These are phyloP conservation scores for Aspergillus homomorphus DNA, from an alignment of 495 filamentous ascomycete species.

Conservation along the genomic window DNA sequence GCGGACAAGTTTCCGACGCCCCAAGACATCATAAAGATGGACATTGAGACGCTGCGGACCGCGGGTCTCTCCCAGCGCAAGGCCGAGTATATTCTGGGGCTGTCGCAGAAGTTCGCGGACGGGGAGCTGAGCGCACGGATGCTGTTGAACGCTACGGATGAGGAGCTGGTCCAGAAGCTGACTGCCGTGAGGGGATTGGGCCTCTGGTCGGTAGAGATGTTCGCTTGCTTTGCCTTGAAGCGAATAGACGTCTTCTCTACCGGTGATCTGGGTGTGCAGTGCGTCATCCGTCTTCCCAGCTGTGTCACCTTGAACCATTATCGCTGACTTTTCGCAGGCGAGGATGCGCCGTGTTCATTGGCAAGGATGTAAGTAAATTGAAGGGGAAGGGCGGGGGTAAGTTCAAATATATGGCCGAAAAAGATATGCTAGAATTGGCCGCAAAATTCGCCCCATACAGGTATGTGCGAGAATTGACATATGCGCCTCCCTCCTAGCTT, in stretches of 20 bases:
- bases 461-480: slow-evolving; percentile 40
- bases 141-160: slow-evolving; percentile 74
- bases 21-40: slow-evolving; percentile 57
- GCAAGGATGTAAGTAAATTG: slow-evolving; percentile 76
- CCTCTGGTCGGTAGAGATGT: slow-evolving; percentile 95
- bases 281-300: slow-evolving; percentile 25
- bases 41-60: slow-evolving; percentile 65
- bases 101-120: slow-evolving; percentile 74
- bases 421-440: slow-evolving; percentile 82
- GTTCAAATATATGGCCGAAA: slow-evolving; percentile 95
- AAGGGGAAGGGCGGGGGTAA: slow-evolving; percentile 82
- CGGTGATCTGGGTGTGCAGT: slow-evolving; percentile 92
- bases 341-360: slow-evolving; percentile 86
- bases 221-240: slow-evolving; percentile 87
- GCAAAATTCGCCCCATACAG: slow-evolving; percentile 82
- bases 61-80: slow-evolving; percentile 90
- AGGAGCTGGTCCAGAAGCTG: slow-evolving; percentile 77
- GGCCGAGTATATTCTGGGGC: slow-evolving; percentile 86
- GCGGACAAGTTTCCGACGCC: slow-evolving; percentile 68
- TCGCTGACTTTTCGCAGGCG: slow-evolving; percentile 41
- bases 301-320: neutral
- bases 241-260: slow-evolving; percentile 89
- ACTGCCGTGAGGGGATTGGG: slow-evolving; percentile 86
- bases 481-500: slow-evolving; percentile 5
- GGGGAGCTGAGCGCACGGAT: slow-evolving; percentile 73